phyloP scores from a whole-genome alignment of 805 yeast genomes.

The Citeromyces matritensis region DNA sequence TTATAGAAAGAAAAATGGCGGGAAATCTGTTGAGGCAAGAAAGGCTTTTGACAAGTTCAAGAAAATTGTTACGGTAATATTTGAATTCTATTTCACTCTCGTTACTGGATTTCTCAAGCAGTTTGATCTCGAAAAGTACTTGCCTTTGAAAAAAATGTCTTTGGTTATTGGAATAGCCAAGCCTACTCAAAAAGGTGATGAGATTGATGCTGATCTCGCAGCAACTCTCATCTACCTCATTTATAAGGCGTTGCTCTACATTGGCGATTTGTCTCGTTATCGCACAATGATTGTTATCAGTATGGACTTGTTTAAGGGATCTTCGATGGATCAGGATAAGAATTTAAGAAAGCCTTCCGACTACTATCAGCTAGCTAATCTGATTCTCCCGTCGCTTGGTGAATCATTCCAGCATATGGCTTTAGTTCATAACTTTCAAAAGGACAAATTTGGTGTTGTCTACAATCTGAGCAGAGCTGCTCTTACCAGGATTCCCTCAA shows the following conservation, averaged over 20 bases:
- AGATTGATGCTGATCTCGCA: too few relatives aligned
- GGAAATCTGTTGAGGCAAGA: constrained; percentile 30
- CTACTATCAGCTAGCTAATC: constrained; percentile 34
- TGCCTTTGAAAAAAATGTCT: too few relatives aligned
- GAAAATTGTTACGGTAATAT: constrained; percentile 31
- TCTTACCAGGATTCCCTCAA: constrained; percentile 32
- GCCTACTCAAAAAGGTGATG: too few relatives aligned
- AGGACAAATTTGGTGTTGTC: constrained; percentile 29
- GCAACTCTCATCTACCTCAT: constrained; percentile 20
- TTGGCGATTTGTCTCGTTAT: constrained; percentile 48
- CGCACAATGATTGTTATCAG: constrained; percentile 30
- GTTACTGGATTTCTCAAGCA: constrained; percentile 7
- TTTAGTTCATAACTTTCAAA: constrained; percentile 32
- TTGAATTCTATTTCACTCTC: constrained; percentile 29
- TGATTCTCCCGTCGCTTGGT: constrained; percentile 51
- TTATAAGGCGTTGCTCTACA: constrained; percentile 32
- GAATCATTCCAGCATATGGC: constrained; percentile 53
- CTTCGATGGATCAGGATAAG: constrained; percentile 20
- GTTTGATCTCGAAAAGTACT: too few relatives aligned
- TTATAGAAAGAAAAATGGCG: constrained; percentile 2
- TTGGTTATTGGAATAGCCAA: too few relatives aligned
- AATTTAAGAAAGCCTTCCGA: constrained; percentile 27
- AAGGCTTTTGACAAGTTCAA: constrained; percentile 35
- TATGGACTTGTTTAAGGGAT: constrained; percentile 16
- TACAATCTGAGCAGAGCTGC: constrained; percentile 42